These are phyloP conservation scores for Crepidotus sp. DNA, from an alignment of 1,284 basidiomycete genomes.

Conservation along the genomic window DNA sequence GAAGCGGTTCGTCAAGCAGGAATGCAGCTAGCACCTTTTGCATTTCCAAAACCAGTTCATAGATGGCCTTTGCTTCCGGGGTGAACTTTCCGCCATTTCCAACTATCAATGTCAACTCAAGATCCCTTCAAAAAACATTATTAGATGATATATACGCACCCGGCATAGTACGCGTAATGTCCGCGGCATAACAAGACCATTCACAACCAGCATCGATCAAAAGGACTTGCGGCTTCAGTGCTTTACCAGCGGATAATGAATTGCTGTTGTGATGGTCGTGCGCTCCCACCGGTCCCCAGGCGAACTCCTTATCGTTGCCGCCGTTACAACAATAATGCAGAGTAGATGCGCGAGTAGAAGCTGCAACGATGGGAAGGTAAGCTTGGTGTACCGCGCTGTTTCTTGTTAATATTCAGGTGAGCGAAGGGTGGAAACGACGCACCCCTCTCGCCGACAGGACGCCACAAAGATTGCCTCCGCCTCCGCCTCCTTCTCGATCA, in stretches of 20 bases:
- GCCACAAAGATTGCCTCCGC: conserved; percentile 89
- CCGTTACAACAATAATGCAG: conserved; percentile 66
- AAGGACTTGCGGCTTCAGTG: conserved; percentile 67
- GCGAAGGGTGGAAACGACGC: conserved; percentile 21
- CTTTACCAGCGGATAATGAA: conserved; percentile 35
- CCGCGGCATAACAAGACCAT: conserved; percentile 74
- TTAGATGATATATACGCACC: too few relatives aligned
- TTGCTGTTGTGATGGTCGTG: conserved; percentile 48
- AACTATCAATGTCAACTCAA: too few relatives aligned
- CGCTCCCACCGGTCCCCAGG: conserved; percentile 62
- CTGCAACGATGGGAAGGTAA: conserved; percentile 85
- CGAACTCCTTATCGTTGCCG: conserved; percentile 72
- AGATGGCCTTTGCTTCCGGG: conserved; percentile 68
- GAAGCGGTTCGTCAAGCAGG: conserved; percentile 1
- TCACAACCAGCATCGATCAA: conserved; percentile 91
- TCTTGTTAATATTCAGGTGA: conserved; percentile 3
- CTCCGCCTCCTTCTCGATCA: conserved; percentile 83
- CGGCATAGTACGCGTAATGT: conserved; percentile 80
- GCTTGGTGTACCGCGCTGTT: conserved; percentile 75
- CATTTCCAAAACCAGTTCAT: conserved; percentile 82
- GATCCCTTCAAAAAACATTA: too few relatives aligned
- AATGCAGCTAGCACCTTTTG: conserved; percentile 51
- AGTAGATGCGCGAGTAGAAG: conserved; percentile 75
- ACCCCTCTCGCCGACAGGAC: conserved; percentile 79
- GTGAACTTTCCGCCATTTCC: conserved; percentile 87